A percentile compares a stretch with the other conserved stretches of the same genome.
Evolutionary conservation across 1,284 basidiomycete species (phyloP).

Genomic region (Sanghuangporus weigelae): DNA sequence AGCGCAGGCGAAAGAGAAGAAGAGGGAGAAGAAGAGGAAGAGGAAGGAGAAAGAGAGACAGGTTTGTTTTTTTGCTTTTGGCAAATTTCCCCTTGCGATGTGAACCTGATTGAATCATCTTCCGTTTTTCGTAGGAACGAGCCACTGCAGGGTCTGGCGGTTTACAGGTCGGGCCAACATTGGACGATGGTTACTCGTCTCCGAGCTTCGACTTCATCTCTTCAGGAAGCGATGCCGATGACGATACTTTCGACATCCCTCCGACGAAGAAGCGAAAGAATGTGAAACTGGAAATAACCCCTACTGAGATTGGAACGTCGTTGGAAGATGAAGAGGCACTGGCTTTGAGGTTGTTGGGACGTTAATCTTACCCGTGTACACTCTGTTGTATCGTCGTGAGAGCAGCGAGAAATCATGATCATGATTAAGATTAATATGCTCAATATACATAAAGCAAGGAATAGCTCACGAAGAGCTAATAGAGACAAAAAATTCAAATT

Average conservation of each 20-base stretch:
- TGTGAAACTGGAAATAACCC: constrained; percentile 26
- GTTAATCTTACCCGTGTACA: background rate
- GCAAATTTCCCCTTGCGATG: background rate
- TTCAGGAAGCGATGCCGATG: constrained; percentile 41
- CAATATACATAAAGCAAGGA: background rate
- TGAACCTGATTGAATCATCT: constrained; percentile 8
- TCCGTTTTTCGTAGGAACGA: constrained; percentile 13
- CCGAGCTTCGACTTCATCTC: constrained; percentile 61
- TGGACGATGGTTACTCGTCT: constrained; percentile 61
- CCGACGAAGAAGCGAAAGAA: constrained; percentile 35
- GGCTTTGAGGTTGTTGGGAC: constrained; percentile 38
- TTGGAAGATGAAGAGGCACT: constrained; percentile 51
- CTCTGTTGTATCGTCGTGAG: background rate
- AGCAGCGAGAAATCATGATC: background rate
- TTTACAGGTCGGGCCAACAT: constrained; percentile 32
- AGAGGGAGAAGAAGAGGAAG: constrained; percentile 79
- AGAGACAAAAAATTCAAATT: constrained; percentile 24
- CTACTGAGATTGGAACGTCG: constrained; percentile 16
- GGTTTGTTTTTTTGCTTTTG: constrained; percentile 32
- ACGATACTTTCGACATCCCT: constrained; percentile 27
- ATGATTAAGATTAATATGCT: background rate
- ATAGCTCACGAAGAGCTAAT: constrained; percentile 5
- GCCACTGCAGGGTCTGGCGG: constrained; percentile 25
- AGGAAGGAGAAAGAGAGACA: constrained; percentile 82
- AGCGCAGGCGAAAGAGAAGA: constrained; percentile 82